Evolutionary conservation across 805 yeast species (phyloP).

Genomic region (Diddensiella caesifluorescens): DNA sequence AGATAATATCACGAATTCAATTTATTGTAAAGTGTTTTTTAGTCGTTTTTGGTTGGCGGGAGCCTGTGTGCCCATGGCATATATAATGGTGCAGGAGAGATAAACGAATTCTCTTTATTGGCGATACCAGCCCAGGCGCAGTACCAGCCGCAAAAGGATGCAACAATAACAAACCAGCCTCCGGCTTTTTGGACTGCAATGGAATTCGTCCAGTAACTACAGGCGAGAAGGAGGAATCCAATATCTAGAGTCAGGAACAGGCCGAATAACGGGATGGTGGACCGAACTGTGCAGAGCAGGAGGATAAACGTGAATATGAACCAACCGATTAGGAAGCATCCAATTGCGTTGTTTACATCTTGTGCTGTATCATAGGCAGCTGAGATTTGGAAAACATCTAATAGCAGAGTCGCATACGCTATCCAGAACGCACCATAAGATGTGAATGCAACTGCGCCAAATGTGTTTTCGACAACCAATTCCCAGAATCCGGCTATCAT

Average conservation of each 20-base stretch:
- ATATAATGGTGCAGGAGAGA: conserved; percentile 45
- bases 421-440: conserved; percentile 59
- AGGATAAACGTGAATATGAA: conserved; percentile 52
- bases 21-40: background rate
- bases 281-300: conserved; percentile 49
- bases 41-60: background rate
- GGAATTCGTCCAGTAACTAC: conserved; percentile 49
- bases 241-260: conserved; percentile 48
- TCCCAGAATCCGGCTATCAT: conserved; percentile 65
- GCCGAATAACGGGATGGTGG: conserved; percentile 57
- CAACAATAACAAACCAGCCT: conserved; percentile 59
- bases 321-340: conserved; percentile 59
- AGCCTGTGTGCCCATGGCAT: conserved; percentile 38
- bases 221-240: conserved; percentile 52
- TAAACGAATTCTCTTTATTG: conserved; percentile 56
- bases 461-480: conserved; percentile 56
- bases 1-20: background rate
- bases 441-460: conserved; percentile 49
- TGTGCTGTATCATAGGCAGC: conserved; percentile 39
- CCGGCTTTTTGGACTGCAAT: conserved; percentile 44
- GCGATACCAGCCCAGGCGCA: conserved; percentile 69
- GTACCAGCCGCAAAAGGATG: conserved; percentile 61
- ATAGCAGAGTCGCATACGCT: conserved; percentile 51
- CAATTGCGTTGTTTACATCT: conserved; percentile 44
- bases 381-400: conserved; percentile 47